Percentiles rank a stretch among this genome's conserved stretches.
Evolutionary conservation across 2,329 filamentous ascomycete genomes (phyloP).

Genomic region (Cytospora chrysosperma): DNA sequence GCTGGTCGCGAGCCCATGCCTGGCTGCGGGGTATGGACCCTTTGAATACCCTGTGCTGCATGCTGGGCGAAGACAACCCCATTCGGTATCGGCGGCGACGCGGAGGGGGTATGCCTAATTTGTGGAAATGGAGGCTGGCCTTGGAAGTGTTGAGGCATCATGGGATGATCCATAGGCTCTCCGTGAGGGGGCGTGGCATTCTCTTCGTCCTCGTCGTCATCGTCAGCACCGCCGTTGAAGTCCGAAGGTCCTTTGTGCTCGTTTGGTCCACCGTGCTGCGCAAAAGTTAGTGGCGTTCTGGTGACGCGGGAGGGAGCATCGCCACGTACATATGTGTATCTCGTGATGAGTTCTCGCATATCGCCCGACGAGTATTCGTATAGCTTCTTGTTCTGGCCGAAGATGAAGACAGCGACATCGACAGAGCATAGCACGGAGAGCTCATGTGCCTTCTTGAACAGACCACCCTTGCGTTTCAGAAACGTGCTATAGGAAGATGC

Average conservation of each 20-base stretch:
- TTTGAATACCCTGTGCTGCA: conserved; percentile 44
- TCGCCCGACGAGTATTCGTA: conserved; percentile 96
- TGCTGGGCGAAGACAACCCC: conserved; percentile 66
- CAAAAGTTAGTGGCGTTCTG: conserved; percentile 1
- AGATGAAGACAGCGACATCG: conserved; percentile 98
- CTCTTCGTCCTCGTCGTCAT: conserved; percentile 78
- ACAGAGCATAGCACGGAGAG: conserved; percentile 96
- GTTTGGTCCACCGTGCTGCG: conserved; percentile 83
- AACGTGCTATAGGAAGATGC: conserved; percentile 67
- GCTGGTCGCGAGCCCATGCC: conserved; percentile 71
- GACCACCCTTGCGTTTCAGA: conserved; percentile 94
- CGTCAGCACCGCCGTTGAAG: conserved; percentile 84
- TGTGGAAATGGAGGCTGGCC: conserved; percentile 72
- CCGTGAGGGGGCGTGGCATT: conserved; percentile 71
- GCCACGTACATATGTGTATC: conserved; percentile 83
- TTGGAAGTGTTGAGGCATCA: conserved; percentile 71
- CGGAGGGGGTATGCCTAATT: conserved; percentile 80
- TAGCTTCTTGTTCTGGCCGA: conserved; percentile 97
- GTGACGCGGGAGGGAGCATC: not conserved
- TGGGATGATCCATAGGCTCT: conserved; percentile 57
- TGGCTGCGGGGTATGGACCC: conserved; percentile 81
- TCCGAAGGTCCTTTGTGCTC: conserved; percentile 95
- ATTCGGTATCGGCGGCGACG: conserved; percentile 84
- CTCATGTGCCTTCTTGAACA: conserved; percentile 99
- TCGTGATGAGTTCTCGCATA: conserved; percentile 84